Conservation (phyloP, 2,329 filamentous ascomycete genomes). For the Thelonectria rubi region DNA sequence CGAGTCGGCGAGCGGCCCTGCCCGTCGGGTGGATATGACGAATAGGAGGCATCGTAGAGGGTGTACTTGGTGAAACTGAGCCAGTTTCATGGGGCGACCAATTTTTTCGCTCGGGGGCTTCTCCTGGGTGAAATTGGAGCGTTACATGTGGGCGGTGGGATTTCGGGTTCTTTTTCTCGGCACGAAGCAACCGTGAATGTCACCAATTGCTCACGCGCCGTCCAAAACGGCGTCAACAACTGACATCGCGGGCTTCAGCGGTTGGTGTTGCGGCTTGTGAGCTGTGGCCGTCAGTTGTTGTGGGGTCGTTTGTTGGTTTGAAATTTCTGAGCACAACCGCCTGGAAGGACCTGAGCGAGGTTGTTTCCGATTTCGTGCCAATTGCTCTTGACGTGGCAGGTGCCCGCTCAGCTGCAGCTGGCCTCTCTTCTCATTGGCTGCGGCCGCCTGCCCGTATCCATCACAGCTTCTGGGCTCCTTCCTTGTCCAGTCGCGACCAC, state of each 20-base stretch:
- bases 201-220: constrained; percentile 1
- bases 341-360: constrained; percentile 33
- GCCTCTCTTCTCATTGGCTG: constrained; percentile 9
- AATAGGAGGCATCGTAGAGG: constrained; percentile 2
- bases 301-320: constrained; percentile 34
- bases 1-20: constrained; percentile 1
- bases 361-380: constrained; percentile 17
- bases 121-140: constrained; percentile 10
- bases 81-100: constrained; percentile 34
- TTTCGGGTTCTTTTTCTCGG: constrained; percentile 3
- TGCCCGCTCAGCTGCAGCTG: constrained; percentile 10
- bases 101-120: constrained; percentile 13
- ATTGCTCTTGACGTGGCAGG: constrained; percentile 28
- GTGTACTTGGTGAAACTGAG: constrained; percentile 37
- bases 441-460: background rate
- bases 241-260: constrained; percentile 9
- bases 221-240: constrained; percentile 2
- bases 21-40: background rate
- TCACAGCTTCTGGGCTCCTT: background rate
- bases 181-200: background rate
- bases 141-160: background rate
- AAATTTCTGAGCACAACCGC: constrained; percentile 33
- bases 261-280: constrained; percentile 16
- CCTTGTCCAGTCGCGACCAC: background rate
- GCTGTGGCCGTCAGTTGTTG: background rate